Evolutionary conservation across 345 rosid genomes (phyloP).

Genomic region (Eucalyptus rudis): DNA sequence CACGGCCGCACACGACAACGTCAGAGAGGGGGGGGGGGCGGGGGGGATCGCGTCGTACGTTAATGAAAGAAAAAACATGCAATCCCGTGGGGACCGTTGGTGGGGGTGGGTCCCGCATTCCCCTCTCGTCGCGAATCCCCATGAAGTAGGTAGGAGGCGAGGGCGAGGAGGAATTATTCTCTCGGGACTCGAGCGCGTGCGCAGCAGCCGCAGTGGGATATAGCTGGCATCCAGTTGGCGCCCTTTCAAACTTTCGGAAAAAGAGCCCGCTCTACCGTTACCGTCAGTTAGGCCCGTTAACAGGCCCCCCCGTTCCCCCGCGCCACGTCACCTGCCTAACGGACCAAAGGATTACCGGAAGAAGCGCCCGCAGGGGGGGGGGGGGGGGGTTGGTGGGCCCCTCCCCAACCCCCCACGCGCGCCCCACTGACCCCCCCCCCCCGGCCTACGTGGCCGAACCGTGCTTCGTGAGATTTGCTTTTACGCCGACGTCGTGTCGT

Average conservation of each 20-base stretch:
- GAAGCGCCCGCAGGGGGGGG: not conserved
- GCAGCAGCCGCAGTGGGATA: conserved; percentile 8
- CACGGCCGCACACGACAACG: not conserved
- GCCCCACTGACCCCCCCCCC: not conserved
- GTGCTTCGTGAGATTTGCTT: not conserved
- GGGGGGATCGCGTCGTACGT: not conserved
- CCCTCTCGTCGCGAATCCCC: not conserved
- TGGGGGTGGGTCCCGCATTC: not conserved
- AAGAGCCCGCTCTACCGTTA: not conserved
- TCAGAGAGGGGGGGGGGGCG: not conserved
- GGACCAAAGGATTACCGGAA: conserved; percentile 1
- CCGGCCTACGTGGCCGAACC: not conserved
- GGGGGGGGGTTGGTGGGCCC: not conserved
- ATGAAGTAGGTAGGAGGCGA: not conserved
- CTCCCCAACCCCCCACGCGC: not conserved
- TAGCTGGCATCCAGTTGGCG: conserved; percentile 40
- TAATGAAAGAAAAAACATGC: not conserved
- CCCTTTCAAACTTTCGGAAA: not conserved
- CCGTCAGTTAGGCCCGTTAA: conserved; percentile 5
- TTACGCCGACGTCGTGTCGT: not conserved
- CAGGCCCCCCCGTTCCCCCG: not conserved
- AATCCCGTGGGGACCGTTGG: not conserved
- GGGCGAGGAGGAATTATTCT: not conserved
- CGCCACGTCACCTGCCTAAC: conserved; percentile 1
- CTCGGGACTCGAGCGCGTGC: conserved; percentile 17